Evolutionary conservation across 140 eudicot genomes (phyloP), one percentile per base, ranked within the genome.

Genomic region (Anethum foeniculum): DNA sequence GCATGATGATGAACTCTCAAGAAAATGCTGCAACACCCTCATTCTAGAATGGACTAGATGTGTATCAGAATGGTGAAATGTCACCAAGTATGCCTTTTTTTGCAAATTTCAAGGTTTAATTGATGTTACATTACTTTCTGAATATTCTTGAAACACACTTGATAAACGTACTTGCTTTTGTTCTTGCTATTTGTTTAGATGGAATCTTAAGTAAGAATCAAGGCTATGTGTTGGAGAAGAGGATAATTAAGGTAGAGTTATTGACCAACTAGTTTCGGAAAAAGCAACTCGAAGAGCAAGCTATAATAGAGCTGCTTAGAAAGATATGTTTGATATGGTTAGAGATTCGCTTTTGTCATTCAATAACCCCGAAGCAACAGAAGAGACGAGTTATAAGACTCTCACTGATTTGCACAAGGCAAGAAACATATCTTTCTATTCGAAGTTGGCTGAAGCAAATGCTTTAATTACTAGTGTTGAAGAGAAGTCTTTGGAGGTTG

Each of bases 401-500:
- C 27, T 54, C 62, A 51, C 58, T 3, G 7, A 16, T 49, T 49
- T 49, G 56, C 56, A 3, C 38, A 34, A 34, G 38, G 38, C 38
- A 34, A 34, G 38, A 34, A 34, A 34, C 38, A n/a, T n/a, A n/a
- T n/a, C n/a, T n/a, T n/a, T n/a, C n/a, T n/a, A 96, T 81, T 93
- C 97, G 6, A 96, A 90, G 81, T 84, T 96, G 82, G 90, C 97
- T 39, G 98, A 96, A 88, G 98, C 98, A 44, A 89, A 88, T 80
- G 97, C 98, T 38, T 73, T 96, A 81, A 85, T 86, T 38, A 68
- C 91, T 80, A 91, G 91, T 60, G 85, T 93, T 71, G 99, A 96
- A 83, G 97, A 89, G 79, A 90, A 96, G 82, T 91, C 98, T 2
- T 82, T 93, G 62, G 99, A 96, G 88, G 93, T 96, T 43, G 98